These are phyloP conservation scores for Mrakia hoshinonis DNA, from an alignment of 768 basidiomycete genomes.

Conservation along the genomic window DNA sequence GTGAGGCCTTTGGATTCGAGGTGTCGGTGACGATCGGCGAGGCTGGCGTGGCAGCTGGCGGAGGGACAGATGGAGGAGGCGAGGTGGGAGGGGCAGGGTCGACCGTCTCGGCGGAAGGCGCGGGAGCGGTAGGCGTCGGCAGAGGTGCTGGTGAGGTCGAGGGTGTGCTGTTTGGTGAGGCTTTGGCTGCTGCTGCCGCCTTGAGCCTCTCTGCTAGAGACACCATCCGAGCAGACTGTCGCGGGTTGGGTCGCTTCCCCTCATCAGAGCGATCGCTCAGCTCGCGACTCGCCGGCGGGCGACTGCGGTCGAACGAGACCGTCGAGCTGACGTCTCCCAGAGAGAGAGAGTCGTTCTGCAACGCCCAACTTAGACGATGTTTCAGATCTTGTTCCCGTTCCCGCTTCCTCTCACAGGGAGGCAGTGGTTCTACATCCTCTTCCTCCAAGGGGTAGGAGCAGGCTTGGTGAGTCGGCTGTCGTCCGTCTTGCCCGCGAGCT, in stretches of 20 bases:
- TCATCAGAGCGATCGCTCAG: not conserved
- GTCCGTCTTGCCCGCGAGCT: constrained; percentile 23
- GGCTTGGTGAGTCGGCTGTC: too few relatives aligned
- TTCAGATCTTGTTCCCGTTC: constrained; percentile 36
- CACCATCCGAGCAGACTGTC: not conserved
- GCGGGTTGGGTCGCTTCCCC: not conserved
- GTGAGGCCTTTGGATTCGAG: not conserved
- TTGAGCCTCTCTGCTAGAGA: constrained; percentile 35
- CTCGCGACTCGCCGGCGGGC: not conserved
- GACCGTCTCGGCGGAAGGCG: too few relatives aligned
- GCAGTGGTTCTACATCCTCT: constrained; percentile 38
- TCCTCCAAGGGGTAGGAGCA: constrained; percentile 37
- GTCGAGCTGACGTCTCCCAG: not conserved
- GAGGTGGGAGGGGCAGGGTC: not conserved
- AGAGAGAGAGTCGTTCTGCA: not conserved
- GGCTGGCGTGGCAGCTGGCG: not conserved
- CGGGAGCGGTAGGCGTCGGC: constrained; percentile 13
- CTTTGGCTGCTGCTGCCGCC: constrained; percentile 8
- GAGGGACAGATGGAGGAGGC: not conserved
- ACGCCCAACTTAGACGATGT: not conserved
- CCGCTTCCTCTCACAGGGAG: constrained; percentile 35
- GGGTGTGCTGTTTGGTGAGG: constrained; percentile 18
- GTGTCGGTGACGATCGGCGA: constrained; percentile 14
- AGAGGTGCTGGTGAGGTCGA: not conserved
- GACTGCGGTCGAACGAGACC: not conserved